phyloP scores from a whole-genome alignment of 2,329 filamentous ascomycete genomes.

The Epichloe festucae region DNA sequence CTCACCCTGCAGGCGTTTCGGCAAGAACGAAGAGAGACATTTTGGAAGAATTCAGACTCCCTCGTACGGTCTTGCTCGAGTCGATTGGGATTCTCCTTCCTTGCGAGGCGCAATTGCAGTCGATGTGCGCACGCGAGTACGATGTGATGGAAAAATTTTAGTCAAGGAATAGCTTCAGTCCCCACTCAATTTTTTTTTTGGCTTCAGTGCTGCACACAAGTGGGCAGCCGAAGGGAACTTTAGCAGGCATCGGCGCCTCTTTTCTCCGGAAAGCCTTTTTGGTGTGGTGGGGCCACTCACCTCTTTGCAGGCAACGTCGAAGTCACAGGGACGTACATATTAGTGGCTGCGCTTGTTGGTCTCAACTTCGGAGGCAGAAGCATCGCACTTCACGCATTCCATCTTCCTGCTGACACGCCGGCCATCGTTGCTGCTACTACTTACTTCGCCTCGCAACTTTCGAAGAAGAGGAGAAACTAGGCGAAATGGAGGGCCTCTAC shows the following conservation, averaged over 20 bases:
- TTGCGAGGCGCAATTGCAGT: conserved; percentile 24
- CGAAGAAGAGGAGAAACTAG: background rate
- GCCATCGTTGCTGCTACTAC: background rate
- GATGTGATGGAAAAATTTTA: conserved; percentile 31
- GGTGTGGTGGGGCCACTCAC: conserved; percentile 9
- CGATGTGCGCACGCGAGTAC: conserved; percentile 22
- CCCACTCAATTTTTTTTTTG: conserved; percentile 28
- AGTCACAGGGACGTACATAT: background rate
- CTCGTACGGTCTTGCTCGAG: conserved; percentile 18
- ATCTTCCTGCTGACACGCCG: background rate
- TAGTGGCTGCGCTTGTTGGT: background rate
- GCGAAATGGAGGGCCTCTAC: conserved; percentile 72
- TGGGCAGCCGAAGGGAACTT: conserved; percentile 9
- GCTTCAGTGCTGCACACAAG: conserved; percentile 13
- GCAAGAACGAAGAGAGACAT: conserved; percentile 90
- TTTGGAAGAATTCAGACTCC: conserved; percentile 23
- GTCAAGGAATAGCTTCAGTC: conserved; percentile 20
- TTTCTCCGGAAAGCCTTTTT: conserved; percentile 11
- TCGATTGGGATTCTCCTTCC: conserved; percentile 21
- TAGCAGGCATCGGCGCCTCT: conserved; percentile 13
- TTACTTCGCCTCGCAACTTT: background rate
- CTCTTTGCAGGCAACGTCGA: background rate
- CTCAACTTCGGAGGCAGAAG: background rate
- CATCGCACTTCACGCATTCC: background rate
- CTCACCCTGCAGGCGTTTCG: conserved; percentile 75